Evolutionary conservation across 2,329 filamentous ascomycete genomes (phyloP).

Genomic region (Cadophora luteo-olivacea): DNA sequence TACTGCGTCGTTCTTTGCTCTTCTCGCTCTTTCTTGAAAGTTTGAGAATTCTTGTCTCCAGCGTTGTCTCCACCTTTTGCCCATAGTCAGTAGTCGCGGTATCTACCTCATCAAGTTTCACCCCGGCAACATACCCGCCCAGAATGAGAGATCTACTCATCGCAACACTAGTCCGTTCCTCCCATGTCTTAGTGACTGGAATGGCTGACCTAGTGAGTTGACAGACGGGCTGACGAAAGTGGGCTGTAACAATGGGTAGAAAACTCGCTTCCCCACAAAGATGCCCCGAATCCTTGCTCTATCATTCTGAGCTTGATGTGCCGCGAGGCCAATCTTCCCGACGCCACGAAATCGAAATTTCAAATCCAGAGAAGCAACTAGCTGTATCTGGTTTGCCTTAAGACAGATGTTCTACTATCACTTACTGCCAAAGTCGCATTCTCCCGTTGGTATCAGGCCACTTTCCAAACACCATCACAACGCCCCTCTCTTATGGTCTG

Average conservation of each 20-base stretch:
- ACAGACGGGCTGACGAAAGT: neutral
- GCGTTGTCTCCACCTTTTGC: neutral
- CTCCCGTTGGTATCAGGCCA: neutral
- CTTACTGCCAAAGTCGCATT: neutral
- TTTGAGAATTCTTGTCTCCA: neutral
- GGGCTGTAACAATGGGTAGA: neutral
- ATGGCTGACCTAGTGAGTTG: slow-evolving; percentile 4
- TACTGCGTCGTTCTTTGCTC: neutral
- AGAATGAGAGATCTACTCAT: neutral
- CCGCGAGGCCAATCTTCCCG: neutral
- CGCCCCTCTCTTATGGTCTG: neutral
- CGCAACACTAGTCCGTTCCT: neutral
- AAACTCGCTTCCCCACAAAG: slow-evolving; percentile 1
- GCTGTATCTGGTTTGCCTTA: neutral
- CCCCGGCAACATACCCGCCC: neutral
- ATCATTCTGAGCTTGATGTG: neutral
- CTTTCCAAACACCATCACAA: neutral
- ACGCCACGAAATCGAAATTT: neutral
- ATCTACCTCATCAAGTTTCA: neutral
- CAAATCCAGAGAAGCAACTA: neutral
- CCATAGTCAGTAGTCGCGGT: neutral
- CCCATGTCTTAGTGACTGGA: neutral
- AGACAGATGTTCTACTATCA: neutral
- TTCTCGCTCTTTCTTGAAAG: neutral
- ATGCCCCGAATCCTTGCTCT: neutral